phyloP scores from a whole-genome alignment of 768 basidiomycete genomes.

The Rossbeevera mucosa region DNA sequence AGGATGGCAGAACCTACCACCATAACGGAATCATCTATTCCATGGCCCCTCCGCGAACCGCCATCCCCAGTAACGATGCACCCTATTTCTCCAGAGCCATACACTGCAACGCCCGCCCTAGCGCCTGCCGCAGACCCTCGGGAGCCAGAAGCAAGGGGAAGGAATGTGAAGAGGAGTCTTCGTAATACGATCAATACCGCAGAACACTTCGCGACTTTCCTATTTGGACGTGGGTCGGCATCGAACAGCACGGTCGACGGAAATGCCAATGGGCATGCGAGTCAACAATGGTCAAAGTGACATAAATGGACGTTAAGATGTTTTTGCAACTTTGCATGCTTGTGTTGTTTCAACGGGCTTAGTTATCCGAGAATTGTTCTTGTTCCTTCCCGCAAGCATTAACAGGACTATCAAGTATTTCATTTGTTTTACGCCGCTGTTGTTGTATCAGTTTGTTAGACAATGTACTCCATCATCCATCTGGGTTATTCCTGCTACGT shows the following conservation, averaged over 20 bases:
- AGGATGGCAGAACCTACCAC: slow-evolving; percentile 10
- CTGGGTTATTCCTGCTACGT: slow-evolving; percentile 29
- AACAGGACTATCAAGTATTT: slow-evolving; percentile 10
- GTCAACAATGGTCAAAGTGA: slow-evolving; percentile 17
- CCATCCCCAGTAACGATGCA: slow-evolving; percentile 34
- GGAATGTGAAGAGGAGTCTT: slow-evolving; percentile 61
- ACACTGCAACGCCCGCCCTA: slow-evolving; percentile 35
- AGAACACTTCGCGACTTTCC: slow-evolving; percentile 64
- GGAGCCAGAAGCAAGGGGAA: slow-evolving; percentile 44
- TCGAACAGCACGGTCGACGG: slow-evolving; percentile 22
- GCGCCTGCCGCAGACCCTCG: slow-evolving; percentile 26
- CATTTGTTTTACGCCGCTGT: slow-evolving; percentile 16
- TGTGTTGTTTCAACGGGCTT: slow-evolving; percentile 9
- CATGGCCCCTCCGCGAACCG: slow-evolving; percentile 45
- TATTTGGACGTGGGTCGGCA: slow-evolving; percentile 52
- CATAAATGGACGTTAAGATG: slow-evolving; percentile 12
- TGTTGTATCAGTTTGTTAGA: slow-evolving; percentile 21
- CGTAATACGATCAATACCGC: slow-evolving; percentile 67
- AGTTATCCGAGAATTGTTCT: slow-evolving; percentile 4
- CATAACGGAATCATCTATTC: slow-evolving; percentile 21
- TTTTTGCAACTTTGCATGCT: slow-evolving; percentile 1
- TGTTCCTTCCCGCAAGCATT: slow-evolving; percentile 6
- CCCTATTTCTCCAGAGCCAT: slow-evolving; percentile 36
- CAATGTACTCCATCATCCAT: slow-evolving; percentile 10
- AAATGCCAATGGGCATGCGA: slow-evolving; percentile 16